These are phyloP conservation scores for Fusarium algeriense DNA, from an alignment of 2,329 filamentous ascomycete genomes.

Conservation along the genomic window DNA sequence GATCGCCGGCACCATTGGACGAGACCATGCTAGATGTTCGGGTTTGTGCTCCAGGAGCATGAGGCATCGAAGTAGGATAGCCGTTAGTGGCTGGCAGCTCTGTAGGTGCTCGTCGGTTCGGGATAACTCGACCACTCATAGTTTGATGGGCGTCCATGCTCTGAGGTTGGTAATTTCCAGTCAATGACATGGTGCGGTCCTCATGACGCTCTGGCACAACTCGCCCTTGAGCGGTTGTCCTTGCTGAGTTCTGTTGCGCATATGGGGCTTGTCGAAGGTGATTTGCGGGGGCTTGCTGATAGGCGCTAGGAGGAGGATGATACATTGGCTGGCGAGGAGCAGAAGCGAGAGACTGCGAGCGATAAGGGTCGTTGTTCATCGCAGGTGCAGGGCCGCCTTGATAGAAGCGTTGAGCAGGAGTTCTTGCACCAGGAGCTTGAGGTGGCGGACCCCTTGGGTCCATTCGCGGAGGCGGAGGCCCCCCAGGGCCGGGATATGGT, in stretches of 20 bases:
- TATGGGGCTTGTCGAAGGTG: constrained; percentile 83
- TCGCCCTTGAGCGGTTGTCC: constrained; percentile 91
- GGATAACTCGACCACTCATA: constrained; percentile 92
- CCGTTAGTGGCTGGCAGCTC: constrained; percentile 56
- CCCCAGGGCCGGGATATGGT: constrained; percentile 59
- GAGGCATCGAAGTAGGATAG: constrained; percentile 54
- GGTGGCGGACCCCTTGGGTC: constrained; percentile 68
- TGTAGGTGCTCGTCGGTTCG: constrained; percentile 69
- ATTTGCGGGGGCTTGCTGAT: constrained; percentile 75
- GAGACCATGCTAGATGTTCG: constrained; percentile 73
- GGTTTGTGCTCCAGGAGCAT: constrained; percentile 66
- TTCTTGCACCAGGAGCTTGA: constrained; percentile 55
- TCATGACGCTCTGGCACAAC: constrained; percentile 92
- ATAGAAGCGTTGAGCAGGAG: constrained; percentile 69
- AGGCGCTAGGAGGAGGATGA: constrained; percentile 70
- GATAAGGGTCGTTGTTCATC: constrained; percentile 85
- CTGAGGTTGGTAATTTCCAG: constrained; percentile 74
- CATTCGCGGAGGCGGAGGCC: constrained; percentile 71
- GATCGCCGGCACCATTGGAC: constrained; percentile 61
- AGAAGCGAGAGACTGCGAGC: constrained; percentile 92
- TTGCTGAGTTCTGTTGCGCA: constrained; percentile 72
- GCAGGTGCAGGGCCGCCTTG: constrained; percentile 70
- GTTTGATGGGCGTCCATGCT: constrained; percentile 88
- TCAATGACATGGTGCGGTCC: constrained; percentile 97
- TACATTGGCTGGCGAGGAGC: constrained; percentile 80